Percentiles rank a stretch among this genome's conserved stretches.
Conservation (phyloP, 169 alveolate species). For the Plasmodium fragile region DNA sequence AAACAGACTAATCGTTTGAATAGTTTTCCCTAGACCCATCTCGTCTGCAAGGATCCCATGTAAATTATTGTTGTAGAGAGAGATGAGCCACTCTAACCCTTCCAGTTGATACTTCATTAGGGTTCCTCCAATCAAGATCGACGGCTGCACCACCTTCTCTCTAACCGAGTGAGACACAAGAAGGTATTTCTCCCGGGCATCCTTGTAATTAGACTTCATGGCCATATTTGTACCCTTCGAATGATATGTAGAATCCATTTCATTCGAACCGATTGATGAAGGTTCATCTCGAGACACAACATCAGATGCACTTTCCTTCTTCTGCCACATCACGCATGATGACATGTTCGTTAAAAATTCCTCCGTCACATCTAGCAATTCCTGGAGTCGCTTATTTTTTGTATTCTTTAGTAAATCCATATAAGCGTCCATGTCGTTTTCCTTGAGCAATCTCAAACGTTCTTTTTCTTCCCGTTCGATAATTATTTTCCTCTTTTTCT, state of each 20-base stretch:
- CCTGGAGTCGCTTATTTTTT: slow-evolving; percentile 93
- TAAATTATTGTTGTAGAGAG: slow-evolving; percentile 94
- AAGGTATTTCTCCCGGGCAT: slow-evolving; percentile 86
- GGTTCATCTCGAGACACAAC: background rate
- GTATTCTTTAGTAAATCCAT: slow-evolving; percentile 91
- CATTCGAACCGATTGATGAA: background rate
- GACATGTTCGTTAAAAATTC: slow-evolving; percentile 91
- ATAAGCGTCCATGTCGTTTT: slow-evolving; percentile 94
- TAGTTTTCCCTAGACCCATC: slow-evolving; percentile 99
- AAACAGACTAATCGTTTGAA: slow-evolving; percentile 95
- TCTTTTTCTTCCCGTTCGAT: slow-evolving; percentile 76
- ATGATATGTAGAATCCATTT: background rate
- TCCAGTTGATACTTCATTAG: slow-evolving; percentile 93
- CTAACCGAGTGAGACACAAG: slow-evolving; percentile 92
- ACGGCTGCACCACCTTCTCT: slow-evolving; percentile 93
- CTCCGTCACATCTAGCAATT: slow-evolving; percentile 95
- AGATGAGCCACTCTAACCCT: slow-evolving; percentile 96
- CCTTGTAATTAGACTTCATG: background rate
- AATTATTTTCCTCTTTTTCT: slow-evolving; percentile 27
- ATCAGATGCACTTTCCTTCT: background rate
- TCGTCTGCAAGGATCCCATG: slow-evolving; percentile 98
- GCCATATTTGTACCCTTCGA: background rate
- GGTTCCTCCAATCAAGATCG: slow-evolving; percentile 66
- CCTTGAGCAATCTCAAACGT: slow-evolving; percentile 86
- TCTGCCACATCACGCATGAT: slow-evolving; percentile 15